Evolutionary conservation across 2,329 filamentous ascomycete genomes (phyloP), one percentile per base, ranked within the genome.

Genomic region (Aureobasidium leucospermi): DNA sequence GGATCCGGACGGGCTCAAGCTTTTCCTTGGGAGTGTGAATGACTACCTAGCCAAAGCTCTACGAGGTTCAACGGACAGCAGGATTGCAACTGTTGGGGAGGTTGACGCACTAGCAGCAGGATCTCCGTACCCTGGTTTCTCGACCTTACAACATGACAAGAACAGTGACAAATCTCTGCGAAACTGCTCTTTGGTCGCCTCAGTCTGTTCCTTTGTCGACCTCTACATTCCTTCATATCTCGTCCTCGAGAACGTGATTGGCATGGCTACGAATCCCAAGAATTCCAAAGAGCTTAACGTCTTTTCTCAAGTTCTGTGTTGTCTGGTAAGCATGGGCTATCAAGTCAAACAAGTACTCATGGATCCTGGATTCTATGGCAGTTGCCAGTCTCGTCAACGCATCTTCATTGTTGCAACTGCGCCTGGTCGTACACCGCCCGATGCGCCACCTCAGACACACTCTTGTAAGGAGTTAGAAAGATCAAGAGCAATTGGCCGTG

Each of bases 121-220:
- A 0, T 89, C 84, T 55, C 90, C 90, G 0, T 95, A 90, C 64
- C 88, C 86, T 15, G 89, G 87, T 0, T 94, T 90, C 66, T 91
- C 88, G 0, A 58, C 64, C 0, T 70, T 89, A 1, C 92, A 92
- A 5, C 65, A 65, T 0, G 71, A 85, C 65, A 84, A 79, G 65
- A 74, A 77, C 0, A 85, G 80, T 1, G 67, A 75, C 0, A 58
- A 74, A 4, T 86, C 88, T 8, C 72, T 84, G 6, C 83, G 83
- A 61, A 90, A 94, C 67, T 87, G 87, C 36, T 92, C 88, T 0
- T 81, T 94, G 32, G 81, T 94, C 0, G 89, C 88, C 0, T 88
- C 88, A 0, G 89, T 93, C 39, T 85, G 85, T 0, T 84, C 89
- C 0, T 89, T 81, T 61, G 77, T 93, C 1, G 89, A 95, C 63